Conservation (phyloP, 352 stramenopile genomes). For the Blastocystis sp. region DNA sequence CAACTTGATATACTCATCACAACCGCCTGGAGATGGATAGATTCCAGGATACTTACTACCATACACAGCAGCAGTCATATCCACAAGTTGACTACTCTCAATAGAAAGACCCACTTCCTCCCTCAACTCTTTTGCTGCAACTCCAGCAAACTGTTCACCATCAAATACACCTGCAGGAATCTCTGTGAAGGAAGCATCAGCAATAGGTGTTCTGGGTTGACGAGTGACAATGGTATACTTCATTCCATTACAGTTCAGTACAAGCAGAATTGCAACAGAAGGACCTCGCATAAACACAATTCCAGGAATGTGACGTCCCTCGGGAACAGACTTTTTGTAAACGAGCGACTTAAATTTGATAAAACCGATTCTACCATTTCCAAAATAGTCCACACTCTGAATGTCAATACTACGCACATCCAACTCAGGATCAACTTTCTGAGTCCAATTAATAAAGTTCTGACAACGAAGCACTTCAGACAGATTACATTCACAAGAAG, state of each 20-base stretch:
- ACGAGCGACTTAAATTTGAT: conserved; percentile 61
- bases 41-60: conserved; percentile 42
- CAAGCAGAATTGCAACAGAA: conserved; percentile 57
- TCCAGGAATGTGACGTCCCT: conserved; percentile 46
- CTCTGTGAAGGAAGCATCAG: conserved; percentile 43
- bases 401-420: conserved; percentile 42
- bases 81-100: not conserved
- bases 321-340: conserved; percentile 14
- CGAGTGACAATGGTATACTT: conserved; percentile 60
- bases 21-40: conserved; percentile 51
- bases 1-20: conserved; percentile 58
- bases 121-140: conserved; percentile 59
- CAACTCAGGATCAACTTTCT: conserved; percentile 26
- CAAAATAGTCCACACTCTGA: conserved; percentile 56
- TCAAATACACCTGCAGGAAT: conserved; percentile 61
- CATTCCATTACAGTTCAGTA: conserved; percentile 47
- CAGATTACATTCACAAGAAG: not conserved
- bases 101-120: conserved; percentile 56
- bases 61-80: conserved; percentile 60
- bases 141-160: conserved; percentile 38
- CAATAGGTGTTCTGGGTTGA: conserved; percentile 36
- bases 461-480: not conserved
- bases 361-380: conserved; percentile 55
- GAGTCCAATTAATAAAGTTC: conserved; percentile 58
- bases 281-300: conserved; percentile 63